phyloP scores from a whole-genome alignment of 495 filamentous ascomycete genomes.

The Aspergillus campestris region DNA sequence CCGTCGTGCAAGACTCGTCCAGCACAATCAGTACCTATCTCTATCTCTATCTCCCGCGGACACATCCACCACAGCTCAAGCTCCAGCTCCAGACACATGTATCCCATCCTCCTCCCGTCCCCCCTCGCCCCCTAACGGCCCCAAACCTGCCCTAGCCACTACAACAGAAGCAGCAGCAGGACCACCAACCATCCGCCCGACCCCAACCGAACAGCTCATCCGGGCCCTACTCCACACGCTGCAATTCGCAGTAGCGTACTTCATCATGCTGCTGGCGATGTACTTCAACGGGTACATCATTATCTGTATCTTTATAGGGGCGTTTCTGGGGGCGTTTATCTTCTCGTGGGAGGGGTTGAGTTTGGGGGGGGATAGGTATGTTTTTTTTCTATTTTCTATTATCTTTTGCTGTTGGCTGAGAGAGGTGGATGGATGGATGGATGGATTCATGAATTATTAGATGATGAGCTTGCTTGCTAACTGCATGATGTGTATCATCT shows the following conservation, averaged over 20 bases:
- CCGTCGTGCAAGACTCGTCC: constrained; percentile 26
- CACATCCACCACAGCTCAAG: constrained; percentile 1
- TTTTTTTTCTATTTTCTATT: neutral
- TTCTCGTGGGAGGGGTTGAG: constrained; percentile 48
- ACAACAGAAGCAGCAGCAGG: neutral
- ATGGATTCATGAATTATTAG: neutral
- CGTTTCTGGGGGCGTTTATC: constrained; percentile 50
- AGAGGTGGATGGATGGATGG: no score
- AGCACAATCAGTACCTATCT: constrained; percentile 9
- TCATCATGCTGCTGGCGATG: constrained; percentile 63
- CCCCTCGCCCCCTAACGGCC: neutral
- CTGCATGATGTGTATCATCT: neutral
- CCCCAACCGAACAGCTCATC: constrained; percentile 48
- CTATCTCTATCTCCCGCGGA: neutral
- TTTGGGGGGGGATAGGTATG: constrained; percentile 6
- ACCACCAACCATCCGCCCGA: constrained; percentile 34
- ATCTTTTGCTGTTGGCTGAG: neutral
- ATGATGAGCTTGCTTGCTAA: neutral
- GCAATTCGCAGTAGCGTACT: constrained; percentile 63
- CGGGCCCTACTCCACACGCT: constrained; percentile 54
- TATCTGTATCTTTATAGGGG: constrained; percentile 54
- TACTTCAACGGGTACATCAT: constrained; percentile 61
- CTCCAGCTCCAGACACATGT: neutral
- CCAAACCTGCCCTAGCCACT: neutral
- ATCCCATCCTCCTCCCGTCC: no score